A percentile compares a stretch with the other conserved stretches of the same genome.
Conservation (phyloP, 1,284 basidiomycete species). For the Marasmius oreades region DNA sequence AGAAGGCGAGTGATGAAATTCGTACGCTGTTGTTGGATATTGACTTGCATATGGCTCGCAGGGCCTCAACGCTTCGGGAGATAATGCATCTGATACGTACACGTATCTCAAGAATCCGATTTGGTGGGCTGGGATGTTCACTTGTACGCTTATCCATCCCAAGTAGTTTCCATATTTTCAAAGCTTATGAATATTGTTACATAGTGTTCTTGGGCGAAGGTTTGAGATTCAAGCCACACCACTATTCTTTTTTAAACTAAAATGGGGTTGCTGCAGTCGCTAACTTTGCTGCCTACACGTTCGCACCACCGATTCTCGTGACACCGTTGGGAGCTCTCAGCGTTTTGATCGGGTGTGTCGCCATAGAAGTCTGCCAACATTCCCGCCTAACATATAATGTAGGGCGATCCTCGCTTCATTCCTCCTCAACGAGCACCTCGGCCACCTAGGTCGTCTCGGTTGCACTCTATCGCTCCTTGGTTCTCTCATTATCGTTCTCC, state of each 20-base stretch:
- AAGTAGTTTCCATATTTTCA: constrained; percentile 8
- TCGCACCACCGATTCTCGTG: constrained; percentile 96
- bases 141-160: constrained; percentile 59
- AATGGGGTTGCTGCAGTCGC: constrained; percentile 60
- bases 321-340: constrained; percentile 94
- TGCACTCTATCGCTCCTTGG: constrained; percentile 92
- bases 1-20: constrained; percentile 64
- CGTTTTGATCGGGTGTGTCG: constrained; percentile 88
- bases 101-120: constrained; percentile 91
- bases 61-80: constrained; percentile 82
- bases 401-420: constrained; percentile 93
- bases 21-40: constrained; percentile 2
- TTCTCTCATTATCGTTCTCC: constrained; percentile 94
- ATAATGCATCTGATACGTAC: constrained; percentile 71
- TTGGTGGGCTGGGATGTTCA: constrained; percentile 98
- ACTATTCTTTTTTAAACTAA: background rate
- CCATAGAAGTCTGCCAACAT: background rate
- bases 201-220: constrained; percentile 89
- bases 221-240: constrained; percentile 27
- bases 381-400: constrained; percentile 11
- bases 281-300: constrained; percentile 98
- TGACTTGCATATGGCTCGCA: constrained; percentile 26
- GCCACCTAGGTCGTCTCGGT: constrained; percentile 89
- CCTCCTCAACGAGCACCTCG: constrained; percentile 90
- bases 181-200: constrained; percentile 11